Evolutionary conservation across 441 rosid species (phyloP), one percentile per base, ranked within the genome.

Genomic region (Brassica hybrid): DNA sequence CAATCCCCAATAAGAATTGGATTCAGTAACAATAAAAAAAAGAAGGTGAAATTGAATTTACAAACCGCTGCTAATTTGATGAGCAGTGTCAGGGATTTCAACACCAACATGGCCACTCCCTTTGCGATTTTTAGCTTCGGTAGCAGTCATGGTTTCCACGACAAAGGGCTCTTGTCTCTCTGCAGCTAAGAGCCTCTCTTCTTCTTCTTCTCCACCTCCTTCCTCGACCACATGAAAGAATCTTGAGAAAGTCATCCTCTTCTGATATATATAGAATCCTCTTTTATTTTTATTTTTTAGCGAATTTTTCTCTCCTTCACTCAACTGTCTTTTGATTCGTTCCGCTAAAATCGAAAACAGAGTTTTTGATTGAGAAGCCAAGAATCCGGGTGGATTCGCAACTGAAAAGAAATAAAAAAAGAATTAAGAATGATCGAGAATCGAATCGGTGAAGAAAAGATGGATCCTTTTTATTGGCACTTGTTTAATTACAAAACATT

Each of bases 1-100:
- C 48, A 61, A 13, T 43, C 32, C 27, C 61, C n/a, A n/a, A 45
- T 3, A 6, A 66, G 66, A 10, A 56, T 7, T 52, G 11, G 23
- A 30, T 9, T 27, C 23, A 65, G 34, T 13, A 32, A 7, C n/a
- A 1, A 1, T 11, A 38, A 25, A 4, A 16, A 58, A 0, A 9
- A 14, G 6, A 23, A 23, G 27, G 1, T 17, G 30, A 7, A 9
- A 41, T 9, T 0, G 36, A 57, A 65, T 3, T 8, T 0, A 80
- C 83, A 18, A 79, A 93, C 99, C 98, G 78, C 82, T 87, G 84
- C 98, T 89, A 56, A 95, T 89, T 82, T 89, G 93, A 76, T 96
- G 99, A 17, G 97, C 97, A 76, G 97, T 95, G 50, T 90, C 93
- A 7, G 99, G 95, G 61, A 85, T 63, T 34, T 88, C 88, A 59